Conservation (phyloP, 2,329 filamentous ascomycete species). For the Verticillium klebahnii region DNA sequence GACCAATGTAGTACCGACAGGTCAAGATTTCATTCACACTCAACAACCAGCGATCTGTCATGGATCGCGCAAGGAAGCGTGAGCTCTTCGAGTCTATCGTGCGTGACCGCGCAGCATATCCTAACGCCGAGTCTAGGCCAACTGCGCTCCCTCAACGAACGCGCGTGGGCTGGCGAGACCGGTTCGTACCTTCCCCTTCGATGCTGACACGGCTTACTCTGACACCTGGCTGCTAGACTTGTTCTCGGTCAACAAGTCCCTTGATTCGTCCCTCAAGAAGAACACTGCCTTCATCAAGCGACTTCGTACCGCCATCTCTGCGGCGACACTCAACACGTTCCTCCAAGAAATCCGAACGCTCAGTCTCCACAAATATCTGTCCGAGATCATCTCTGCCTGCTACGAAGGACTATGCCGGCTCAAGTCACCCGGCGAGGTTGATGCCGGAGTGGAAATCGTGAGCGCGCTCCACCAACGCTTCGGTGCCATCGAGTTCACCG, state of each 20-base stretch:
- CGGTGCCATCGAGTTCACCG: conserved; percentile 83
- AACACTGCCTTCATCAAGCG: conserved; percentile 98
- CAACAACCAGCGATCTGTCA: conserved; percentile 34
- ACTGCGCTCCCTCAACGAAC: conserved; percentile 81
- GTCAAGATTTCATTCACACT: conserved; percentile 15
- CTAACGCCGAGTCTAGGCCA: conserved; percentile 57
- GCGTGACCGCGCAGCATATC: neutral
- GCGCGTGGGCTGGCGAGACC: conserved; percentile 84
- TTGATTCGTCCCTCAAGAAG: conserved; percentile 95
- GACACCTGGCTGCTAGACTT: conserved; percentile 52
- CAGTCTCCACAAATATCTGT: conserved; percentile 93
- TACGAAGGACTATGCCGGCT: conserved; percentile 91
- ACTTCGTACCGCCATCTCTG: conserved; percentile 80
- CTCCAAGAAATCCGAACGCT: conserved; percentile 84
- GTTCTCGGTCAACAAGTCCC: conserved; percentile 69
- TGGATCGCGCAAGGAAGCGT: conserved; percentile 66
- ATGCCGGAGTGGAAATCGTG: conserved; percentile 86
- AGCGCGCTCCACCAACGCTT: conserved; percentile 96
- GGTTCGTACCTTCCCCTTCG: conserved; percentile 45
- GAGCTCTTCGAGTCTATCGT: conserved; percentile 18
- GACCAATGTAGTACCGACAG: conserved; percentile 42
- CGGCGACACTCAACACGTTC: conserved; percentile 76
- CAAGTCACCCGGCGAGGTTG: conserved; percentile 86
- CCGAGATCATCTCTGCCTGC: conserved; percentile 92
- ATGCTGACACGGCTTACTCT: conserved; percentile 9